Conservation (phyloP, 2,329 filamentous ascomycete species). For the Parascedosporium putredinis region DNA sequence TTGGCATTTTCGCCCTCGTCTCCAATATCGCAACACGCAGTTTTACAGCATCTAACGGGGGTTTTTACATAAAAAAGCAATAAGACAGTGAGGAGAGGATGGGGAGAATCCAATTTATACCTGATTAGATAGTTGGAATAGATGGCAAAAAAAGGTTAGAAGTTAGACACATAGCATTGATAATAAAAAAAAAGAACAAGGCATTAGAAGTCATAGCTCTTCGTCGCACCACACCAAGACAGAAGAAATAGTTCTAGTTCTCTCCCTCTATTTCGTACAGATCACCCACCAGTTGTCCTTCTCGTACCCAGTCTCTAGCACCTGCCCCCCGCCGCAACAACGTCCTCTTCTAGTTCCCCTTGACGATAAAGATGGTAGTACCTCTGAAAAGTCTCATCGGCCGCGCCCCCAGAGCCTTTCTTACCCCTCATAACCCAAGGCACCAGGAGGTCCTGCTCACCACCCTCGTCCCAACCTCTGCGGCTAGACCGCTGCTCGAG, state of each 20-base stretch:
- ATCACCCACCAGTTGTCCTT: conserved; percentile 98
- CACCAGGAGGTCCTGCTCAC: conserved; percentile 85
- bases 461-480: conserved; percentile 76
- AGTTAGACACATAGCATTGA: not conserved
- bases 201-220: no score
- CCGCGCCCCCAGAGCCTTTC: not conserved
- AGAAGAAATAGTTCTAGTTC: no score
- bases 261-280: conserved; percentile 16
- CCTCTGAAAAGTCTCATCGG: conserved; percentile 60
- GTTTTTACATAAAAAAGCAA: not conserved
- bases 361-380: conserved; percentile 91
- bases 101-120: not conserved
- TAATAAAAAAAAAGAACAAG: no score
- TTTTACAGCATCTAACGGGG: not conserved
- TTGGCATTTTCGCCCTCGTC: not conserved
- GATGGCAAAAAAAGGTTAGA: not conserved
- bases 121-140: not conserved
- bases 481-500: conserved; percentile 82
- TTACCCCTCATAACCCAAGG: conserved; percentile 67
- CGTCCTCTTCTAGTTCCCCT: conserved; percentile 77
- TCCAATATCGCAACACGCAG: not conserved
- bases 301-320: conserved; percentile 80
- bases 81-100: not conserved
- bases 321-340: conserved; percentile 62
- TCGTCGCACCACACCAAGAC: no score